phyloP scores from a whole-genome alignment of 73 alveolate species.

The Tetrahymena borealis region DNA sequence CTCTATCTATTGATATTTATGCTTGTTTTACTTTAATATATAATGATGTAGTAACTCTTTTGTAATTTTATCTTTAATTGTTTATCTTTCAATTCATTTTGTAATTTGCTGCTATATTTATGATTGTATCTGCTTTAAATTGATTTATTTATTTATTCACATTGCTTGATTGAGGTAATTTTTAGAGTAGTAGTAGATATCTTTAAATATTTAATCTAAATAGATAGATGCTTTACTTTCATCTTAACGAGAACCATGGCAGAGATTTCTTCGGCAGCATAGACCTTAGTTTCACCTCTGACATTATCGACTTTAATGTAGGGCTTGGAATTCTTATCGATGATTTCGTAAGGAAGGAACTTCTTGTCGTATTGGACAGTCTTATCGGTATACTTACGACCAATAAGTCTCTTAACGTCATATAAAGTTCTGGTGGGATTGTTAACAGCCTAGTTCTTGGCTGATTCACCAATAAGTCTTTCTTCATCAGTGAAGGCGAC shows the following conservation, averaged over 20 bases:
- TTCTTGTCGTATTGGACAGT: constrained; percentile 83
- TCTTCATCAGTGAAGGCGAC: constrained; percentile 90
- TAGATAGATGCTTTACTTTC: no score
- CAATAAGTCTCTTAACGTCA: constrained; percentile 76
- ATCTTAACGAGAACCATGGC: constrained; percentile 85
- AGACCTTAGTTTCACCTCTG: constrained; percentile 47
- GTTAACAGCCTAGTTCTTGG: constrained; percentile 77
- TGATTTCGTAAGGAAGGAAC: constrained; percentile 84
- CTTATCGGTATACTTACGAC: constrained; percentile 65
- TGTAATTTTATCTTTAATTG: no score
- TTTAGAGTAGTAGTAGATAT: no score
- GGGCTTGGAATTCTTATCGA: constrained; percentile 88
- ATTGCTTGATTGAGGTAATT: no score
- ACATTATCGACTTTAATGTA: constrained; percentile 66
- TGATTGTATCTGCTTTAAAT: no score
- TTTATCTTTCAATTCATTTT: no score
- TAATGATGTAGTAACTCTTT: no score
- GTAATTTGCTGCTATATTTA: no score
- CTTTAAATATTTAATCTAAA: no score
- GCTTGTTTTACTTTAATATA: no score
- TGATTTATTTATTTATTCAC: no score
- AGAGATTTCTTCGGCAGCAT: constrained; percentile 92
- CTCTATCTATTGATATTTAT: no score
- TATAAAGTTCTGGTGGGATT: constrained; percentile 79
- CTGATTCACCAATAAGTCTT: constrained; percentile 92